Evolutionary conservation across 2,329 filamentous ascomycete species (phyloP).

Genomic region (Parafenestella ontariensis): DNA sequence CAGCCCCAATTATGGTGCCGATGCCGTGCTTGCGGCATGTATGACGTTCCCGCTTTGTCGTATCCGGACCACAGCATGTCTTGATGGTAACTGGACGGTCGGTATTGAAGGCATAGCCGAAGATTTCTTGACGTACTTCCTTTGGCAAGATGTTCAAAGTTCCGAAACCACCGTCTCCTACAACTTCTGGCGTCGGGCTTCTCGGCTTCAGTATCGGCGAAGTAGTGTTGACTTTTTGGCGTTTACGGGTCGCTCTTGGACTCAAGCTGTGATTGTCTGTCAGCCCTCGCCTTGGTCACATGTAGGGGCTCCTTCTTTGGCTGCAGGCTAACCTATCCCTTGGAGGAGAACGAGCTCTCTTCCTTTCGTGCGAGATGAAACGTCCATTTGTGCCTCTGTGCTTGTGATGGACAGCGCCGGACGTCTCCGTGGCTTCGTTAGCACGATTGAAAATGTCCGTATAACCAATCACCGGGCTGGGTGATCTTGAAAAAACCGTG

Average conservation of each 20-base stretch:
- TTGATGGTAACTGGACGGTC: conserved; percentile 12
- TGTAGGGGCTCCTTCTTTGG: no score
- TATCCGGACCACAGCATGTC: conserved; percentile 17
- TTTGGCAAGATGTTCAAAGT: conserved; percentile 11
- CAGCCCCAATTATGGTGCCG: neutral
- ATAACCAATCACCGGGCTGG: conserved; percentile 9
- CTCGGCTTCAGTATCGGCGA: neutral
- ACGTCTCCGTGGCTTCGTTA: neutral
- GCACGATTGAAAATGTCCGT: neutral
- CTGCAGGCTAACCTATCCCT: no score
- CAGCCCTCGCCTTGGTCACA: no score
- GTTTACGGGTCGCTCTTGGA: neutral
- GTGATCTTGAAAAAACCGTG: conserved; percentile 7
- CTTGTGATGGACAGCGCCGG: no score
- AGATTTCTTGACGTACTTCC: conserved; percentile 21
- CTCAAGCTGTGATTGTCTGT: neutral
- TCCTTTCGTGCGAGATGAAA: no score
- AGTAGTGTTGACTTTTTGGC: no score
- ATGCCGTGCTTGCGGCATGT: conserved; percentile 21
- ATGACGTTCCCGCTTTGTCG: conserved; percentile 16
- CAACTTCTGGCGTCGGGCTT: neutral
- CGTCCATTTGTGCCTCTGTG: no score
- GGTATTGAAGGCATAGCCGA: conserved; percentile 10
- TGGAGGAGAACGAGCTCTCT: no score
- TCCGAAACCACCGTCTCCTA: conserved; percentile 8